Evolutionary conservation across 2,329 filamentous ascomycete genomes (phyloP).

Genomic region (Pyrenophora graminea): DNA sequence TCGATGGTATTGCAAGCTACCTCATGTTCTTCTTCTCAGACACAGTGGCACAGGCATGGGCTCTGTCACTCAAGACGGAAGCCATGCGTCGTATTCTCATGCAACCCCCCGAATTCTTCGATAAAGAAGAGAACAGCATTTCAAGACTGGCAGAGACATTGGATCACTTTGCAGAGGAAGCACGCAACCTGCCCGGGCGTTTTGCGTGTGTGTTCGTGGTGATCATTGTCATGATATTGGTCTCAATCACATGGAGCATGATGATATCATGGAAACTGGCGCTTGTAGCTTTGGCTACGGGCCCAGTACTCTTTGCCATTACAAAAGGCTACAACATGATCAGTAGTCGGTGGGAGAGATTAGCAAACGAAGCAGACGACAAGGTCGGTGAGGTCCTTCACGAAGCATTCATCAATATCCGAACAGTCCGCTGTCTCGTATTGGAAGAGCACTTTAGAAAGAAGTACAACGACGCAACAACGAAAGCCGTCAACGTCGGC

Average conservation of each 20-base stretch:
- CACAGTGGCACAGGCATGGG: conserved; percentile 73
- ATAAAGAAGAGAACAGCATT: conserved; percentile 67
- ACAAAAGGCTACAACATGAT: conserved; percentile 68
- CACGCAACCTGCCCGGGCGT: conserved; percentile 77
- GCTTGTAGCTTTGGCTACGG: conserved; percentile 71
- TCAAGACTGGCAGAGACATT: conserved; percentile 70
- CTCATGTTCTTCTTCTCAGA: conserved; percentile 74
- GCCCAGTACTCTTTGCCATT: conserved; percentile 68
- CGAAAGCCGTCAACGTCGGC: conserved; percentile 63
- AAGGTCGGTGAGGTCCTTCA: conserved; percentile 65
- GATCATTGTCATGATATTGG: conserved; percentile 66
- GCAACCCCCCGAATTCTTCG: conserved; percentile 81
- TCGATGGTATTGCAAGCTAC: conserved; percentile 69
- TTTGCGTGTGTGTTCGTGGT: conserved; percentile 74
- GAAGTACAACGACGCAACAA: conserved; percentile 63
- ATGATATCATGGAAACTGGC: conserved; percentile 78
- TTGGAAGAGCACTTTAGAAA: conserved; percentile 71
- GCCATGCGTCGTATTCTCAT: conserved; percentile 71
- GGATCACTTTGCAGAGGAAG: conserved; percentile 83
- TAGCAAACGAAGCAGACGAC: conserved; percentile 66
- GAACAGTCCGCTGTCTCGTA: conserved; percentile 74
- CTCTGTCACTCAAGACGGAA: conserved; percentile 69
- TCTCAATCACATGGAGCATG: conserved; percentile 77
- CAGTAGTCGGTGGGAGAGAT: conserved; percentile 72
- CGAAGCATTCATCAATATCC: conserved; percentile 79